A percentile compares a stretch with the other conserved stretches of the same genome.
Conservation (phyloP, 192 early-diverging fungal species). For the Coemansia sp. region DNA sequence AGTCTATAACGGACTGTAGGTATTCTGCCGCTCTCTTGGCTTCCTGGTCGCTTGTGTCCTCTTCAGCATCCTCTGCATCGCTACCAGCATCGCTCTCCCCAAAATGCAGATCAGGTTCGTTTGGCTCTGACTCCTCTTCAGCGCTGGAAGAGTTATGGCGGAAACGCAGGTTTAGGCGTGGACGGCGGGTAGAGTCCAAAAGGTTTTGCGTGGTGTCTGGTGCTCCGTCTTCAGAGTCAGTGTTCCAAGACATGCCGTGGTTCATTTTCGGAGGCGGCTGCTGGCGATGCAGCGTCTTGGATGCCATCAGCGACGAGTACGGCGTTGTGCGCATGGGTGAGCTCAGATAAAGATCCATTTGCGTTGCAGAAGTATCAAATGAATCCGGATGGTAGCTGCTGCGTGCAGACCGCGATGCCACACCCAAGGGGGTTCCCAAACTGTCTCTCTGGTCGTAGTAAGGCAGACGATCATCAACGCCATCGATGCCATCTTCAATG, state of each 20-base stretch:
- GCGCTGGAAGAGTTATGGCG: constrained; percentile 38
- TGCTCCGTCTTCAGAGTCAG: constrained; percentile 23
- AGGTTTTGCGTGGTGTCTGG: constrained; percentile 13
- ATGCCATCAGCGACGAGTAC: not conserved
- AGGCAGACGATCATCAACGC: constrained; percentile 19
- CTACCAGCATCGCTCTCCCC: constrained; percentile 47
- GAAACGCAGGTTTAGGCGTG: constrained; percentile 13
- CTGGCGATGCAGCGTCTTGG: constrained; percentile 9
- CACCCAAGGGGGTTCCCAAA: constrained; percentile 15
- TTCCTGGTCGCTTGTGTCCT: constrained; percentile 16
- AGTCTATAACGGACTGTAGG: constrained; percentile 28
- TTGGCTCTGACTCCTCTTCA: constrained; percentile 38
- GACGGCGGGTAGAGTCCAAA: constrained; percentile 27
- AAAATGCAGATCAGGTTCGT: constrained; percentile 51
- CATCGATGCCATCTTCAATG: constrained; percentile 8
- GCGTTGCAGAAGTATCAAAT: constrained; percentile 19
- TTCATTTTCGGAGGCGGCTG: constrained; percentile 8
- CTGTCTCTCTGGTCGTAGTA: not conserved
- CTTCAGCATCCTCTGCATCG: constrained; percentile 24
- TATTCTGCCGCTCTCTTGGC: constrained; percentile 18
- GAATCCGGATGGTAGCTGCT: constrained; percentile 16
- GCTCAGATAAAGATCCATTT: constrained; percentile 36
- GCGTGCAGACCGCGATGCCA: constrained; percentile 12
- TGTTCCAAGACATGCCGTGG: not conserved
- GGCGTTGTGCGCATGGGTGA: constrained; percentile 38